phyloP scores from a whole-genome alignment of 805 yeast species.

The Nakazawaea populi region DNA sequence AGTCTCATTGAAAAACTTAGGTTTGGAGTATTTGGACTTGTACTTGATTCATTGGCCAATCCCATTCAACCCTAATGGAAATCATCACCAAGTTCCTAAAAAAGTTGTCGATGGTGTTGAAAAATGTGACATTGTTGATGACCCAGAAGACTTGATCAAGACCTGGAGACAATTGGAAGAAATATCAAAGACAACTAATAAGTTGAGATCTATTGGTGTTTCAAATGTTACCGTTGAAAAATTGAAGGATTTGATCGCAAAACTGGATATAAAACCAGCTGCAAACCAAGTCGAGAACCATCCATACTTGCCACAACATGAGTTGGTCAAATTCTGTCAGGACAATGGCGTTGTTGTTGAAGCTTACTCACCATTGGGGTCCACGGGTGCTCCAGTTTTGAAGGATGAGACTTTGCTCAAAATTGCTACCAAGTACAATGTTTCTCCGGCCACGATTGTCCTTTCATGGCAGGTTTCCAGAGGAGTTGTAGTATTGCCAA shows the following conservation, averaged over 20 bases:
- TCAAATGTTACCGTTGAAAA: constrained; percentile 60
- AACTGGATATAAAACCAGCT: constrained; percentile 54
- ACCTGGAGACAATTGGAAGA: constrained; percentile 63
- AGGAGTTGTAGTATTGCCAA: constrained; percentile 48
- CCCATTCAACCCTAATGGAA: constrained; percentile 34
- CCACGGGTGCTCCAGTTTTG: constrained; percentile 47
- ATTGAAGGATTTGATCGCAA: constrained; percentile 42
- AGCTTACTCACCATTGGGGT: constrained; percentile 79
- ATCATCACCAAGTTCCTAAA: constrained; percentile 22
- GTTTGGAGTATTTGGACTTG: constrained; percentile 72
- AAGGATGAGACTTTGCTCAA: constrained; percentile 34
- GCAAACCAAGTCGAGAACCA: constrained; percentile 73
- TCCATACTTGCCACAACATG: constrained; percentile 61
- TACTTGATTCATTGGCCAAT: constrained; percentile 84
- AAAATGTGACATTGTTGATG: constrained; percentile 21
- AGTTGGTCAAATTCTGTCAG: constrained; percentile 46
- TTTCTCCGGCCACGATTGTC: constrained; percentile 43
- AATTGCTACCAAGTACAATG: constrained; percentile 37
- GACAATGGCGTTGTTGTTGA: constrained; percentile 50
- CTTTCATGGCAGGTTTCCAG: constrained; percentile 57
- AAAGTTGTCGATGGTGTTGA: constrained; percentile 22
- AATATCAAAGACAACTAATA: constrained; percentile 37
- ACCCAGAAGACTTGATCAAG: constrained; percentile 36
- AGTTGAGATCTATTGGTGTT: constrained; percentile 65
- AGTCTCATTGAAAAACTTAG: constrained; percentile 54